A percentile compares a stretch with the other conserved stretches of the same genome.
These are phyloP conservation scores for Ulmus americana DNA, from an alignment of 331 rosid genomes.

Conservation along the genomic window DNA sequence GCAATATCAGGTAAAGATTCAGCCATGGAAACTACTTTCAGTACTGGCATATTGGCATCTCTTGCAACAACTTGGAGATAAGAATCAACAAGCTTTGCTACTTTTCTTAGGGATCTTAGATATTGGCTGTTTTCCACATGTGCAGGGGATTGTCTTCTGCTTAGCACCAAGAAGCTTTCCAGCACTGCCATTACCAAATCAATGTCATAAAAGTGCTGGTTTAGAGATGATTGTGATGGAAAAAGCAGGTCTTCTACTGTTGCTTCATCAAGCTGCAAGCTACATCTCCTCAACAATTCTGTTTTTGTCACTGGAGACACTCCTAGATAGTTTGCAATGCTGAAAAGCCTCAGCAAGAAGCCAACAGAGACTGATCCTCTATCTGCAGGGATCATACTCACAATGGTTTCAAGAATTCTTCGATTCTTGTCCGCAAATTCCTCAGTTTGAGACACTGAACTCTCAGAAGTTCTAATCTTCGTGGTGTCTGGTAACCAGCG, in stretches of 20 bases:
- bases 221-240: constrained; percentile 47
- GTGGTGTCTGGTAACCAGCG: constrained; percentile 70
- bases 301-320: constrained; percentile 60
- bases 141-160: constrained; percentile 65
- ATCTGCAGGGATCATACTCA: constrained; percentile 78
- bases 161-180: constrained; percentile 63
- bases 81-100: constrained; percentile 82
- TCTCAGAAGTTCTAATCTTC: constrained; percentile 34
- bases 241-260: constrained; percentile 71
- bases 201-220: constrained; percentile 51
- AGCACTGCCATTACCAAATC: constrained; percentile 73
- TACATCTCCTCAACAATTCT: constrained; percentile 65
- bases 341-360: constrained; percentile 71
- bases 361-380: constrained; percentile 78
- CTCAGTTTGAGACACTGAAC: constrained; percentile 49
- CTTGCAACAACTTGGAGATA: constrained; percentile 83
- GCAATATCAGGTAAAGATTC: constrained; percentile 79
- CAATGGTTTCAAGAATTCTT: constrained; percentile 61
- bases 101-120: constrained; percentile 57
- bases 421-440: constrained; percentile 43
- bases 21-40: constrained; percentile 61
- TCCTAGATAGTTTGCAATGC: constrained; percentile 51
- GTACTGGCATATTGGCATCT: constrained; percentile 64
- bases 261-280: constrained; percentile 82
- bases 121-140: constrained; percentile 46